These are phyloP conservation scores for Coemansia sp. DNA, from an alignment of 192 early-diverging fungal species.

Conservation along the genomic window DNA sequence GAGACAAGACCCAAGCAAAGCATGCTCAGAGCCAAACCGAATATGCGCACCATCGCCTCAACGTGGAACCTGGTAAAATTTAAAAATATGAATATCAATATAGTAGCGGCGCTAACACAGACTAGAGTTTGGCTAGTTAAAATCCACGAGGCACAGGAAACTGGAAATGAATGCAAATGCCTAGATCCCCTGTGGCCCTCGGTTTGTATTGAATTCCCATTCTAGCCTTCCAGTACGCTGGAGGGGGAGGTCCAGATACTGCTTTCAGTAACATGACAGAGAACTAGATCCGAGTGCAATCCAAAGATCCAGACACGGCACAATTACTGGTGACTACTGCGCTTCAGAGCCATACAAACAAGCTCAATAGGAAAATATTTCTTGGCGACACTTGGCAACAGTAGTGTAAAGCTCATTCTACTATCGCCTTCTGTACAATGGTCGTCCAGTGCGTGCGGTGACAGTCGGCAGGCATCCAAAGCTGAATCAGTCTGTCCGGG, in stretches of 20 bases:
- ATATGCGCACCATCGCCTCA: neutral
- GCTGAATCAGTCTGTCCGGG: conserved; percentile 70
- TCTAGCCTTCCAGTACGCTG: neutral
- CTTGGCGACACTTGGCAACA: neutral
- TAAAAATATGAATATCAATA: neutral
- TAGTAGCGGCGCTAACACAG: neutral
- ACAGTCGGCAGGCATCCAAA: conserved; percentile 62
- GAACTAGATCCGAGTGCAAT: neutral
- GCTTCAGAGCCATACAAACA: neutral
- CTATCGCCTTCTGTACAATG: conserved; percentile 24
- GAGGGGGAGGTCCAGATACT: neutral
- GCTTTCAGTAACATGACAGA: neutral
- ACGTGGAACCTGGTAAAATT: neutral
- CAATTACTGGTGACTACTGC: conserved; percentile 3
- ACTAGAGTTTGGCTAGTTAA: neutral
- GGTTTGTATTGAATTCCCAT: neutral
- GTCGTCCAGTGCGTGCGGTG: conserved; percentile 52
- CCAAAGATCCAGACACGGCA: neutral
- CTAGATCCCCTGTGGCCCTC: neutral
- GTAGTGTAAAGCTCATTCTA: neutral
- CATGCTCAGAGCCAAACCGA: neutral
- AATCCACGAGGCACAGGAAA: neutral
- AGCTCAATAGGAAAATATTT: neutral
- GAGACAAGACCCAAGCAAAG: neutral
- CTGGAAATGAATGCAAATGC: neutral